Conservation (phyloP, 1,284 basidiomycete genomes). For the Cryptococcus amylolentus region DNA sequence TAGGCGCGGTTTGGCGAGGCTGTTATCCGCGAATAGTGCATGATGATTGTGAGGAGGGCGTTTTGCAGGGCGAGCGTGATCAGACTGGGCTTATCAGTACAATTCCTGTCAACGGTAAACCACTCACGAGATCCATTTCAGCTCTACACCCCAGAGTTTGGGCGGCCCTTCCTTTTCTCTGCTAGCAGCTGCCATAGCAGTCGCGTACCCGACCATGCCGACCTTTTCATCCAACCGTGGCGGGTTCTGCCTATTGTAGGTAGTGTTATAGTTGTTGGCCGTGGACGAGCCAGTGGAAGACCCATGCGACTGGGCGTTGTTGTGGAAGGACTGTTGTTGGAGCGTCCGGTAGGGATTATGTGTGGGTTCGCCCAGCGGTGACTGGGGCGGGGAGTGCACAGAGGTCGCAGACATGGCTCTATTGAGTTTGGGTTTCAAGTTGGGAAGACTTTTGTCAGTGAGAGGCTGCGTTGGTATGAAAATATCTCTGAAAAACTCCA, state of each 20-base stretch:
- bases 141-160: slow-evolving; percentile 41
- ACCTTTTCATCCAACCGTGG: slow-evolving; percentile 20
- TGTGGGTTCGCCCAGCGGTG: slow-evolving; percentile 14
- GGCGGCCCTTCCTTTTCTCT: slow-evolving; percentile 27
- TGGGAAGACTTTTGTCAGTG: slow-evolving; percentile 34
- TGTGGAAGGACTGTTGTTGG: slow-evolving; percentile 8
- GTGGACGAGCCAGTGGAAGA: neutral
- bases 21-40: slow-evolving; percentile 89
- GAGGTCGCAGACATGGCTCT: slow-evolving; percentile 26
- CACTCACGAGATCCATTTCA: slow-evolving; percentile 49
- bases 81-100: slow-evolving; percentile 55
- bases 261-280: slow-evolving; percentile 3
- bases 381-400: slow-evolving; percentile 28
- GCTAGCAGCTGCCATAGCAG: slow-evolving; percentile 12
- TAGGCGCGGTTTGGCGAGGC: slow-evolving; percentile 69
- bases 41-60: slow-evolving; percentile 80
- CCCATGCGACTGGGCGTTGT: slow-evolving; percentile 1
- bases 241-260: slow-evolving; percentile 13
- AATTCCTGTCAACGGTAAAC: too few species aligned
- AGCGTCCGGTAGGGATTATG: slow-evolving; percentile 20
- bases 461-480: neutral
- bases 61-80: slow-evolving; percentile 92
- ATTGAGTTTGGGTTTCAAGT: slow-evolving; percentile 17
- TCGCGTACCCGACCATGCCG: slow-evolving; percentile 16
- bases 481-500: neutral